Evolutionary conservation across 2,329 filamentous ascomycete species (phyloP).

Genomic region (Bipolaris cookei): DNA sequence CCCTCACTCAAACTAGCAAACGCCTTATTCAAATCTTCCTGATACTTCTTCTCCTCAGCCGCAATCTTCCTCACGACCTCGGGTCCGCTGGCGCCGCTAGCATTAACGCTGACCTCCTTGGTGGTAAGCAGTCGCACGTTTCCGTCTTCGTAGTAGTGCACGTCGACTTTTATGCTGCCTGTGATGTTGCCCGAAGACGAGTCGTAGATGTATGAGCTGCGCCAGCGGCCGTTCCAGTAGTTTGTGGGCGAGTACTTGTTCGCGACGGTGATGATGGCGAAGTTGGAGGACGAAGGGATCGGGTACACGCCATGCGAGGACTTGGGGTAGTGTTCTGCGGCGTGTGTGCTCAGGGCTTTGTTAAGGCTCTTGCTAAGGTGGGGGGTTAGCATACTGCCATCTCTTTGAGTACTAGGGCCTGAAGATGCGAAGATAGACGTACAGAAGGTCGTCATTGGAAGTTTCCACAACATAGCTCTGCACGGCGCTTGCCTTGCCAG

Average conservation of each 20-base stretch:
- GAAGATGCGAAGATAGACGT: slow-evolving; percentile 47
- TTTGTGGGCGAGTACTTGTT: slow-evolving; percentile 99
- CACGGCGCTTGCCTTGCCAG: slow-evolving; percentile 81
- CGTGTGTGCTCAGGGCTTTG: slow-evolving; percentile 76
- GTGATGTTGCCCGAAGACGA: slow-evolving; percentile 70
- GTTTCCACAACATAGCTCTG: slow-evolving; percentile 83
- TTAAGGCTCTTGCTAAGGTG: slow-evolving; percentile 75
- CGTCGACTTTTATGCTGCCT: slow-evolving; percentile 87
- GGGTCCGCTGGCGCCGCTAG: slow-evolving; percentile 68
- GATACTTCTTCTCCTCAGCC: slow-evolving; percentile 84
- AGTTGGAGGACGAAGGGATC: slow-evolving; percentile 68
- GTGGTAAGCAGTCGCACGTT: slow-evolving; percentile 93
- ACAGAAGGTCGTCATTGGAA: slow-evolving; percentile 79
- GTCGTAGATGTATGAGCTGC: slow-evolving; percentile 81
- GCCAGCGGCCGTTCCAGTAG: slow-evolving; percentile 99
- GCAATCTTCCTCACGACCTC: slow-evolving; percentile 81
- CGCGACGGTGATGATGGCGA: slow-evolving; percentile 84
- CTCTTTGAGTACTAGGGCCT: neutral
- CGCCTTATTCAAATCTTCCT: slow-evolving; percentile 91
- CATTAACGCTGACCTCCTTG: slow-evolving; percentile 70
- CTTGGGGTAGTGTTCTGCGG: slow-evolving; percentile 86
- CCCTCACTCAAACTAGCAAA: slow-evolving; percentile 90
- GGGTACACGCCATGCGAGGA: slow-evolving; percentile 84
- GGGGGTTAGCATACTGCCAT: slow-evolving; percentile 4
- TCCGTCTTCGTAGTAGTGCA: slow-evolving; percentile 99